Evolutionary conservation across 805 yeast species (phyloP).

Genomic region (Saccharomycopsis sp.): DNA sequence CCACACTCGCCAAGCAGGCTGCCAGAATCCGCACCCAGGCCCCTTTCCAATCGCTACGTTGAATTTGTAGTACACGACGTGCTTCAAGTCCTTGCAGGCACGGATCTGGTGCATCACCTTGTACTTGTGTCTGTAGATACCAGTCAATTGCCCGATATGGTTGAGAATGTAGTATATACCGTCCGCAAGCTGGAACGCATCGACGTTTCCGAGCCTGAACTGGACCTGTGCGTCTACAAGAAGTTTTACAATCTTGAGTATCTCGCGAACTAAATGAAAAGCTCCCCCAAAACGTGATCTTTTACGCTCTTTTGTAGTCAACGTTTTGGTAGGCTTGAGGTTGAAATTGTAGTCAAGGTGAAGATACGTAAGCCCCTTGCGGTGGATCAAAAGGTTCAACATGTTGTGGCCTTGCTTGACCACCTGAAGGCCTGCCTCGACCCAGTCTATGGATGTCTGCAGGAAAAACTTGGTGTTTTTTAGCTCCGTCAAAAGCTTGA

Average conservation of each 20-base stretch:
- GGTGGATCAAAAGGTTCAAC: constrained; percentile 83
- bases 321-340: constrained; percentile 89
- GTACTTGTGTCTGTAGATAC: constrained; percentile 93
- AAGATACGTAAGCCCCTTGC: constrained; percentile 82
- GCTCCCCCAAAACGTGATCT: constrained; percentile 95
- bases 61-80: constrained; percentile 79
- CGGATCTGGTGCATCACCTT: constrained; percentile 97
- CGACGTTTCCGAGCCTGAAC: constrained; percentile 81
- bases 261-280: constrained; percentile 87
- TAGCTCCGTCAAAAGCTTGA: constrained; percentile 56
- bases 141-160: constrained; percentile 93
- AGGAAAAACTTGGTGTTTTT: constrained; percentile 83
- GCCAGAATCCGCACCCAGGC: constrained; percentile 99
- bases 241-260: constrained; percentile 73
- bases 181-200: constrained; percentile 91
- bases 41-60: constrained; percentile 90
- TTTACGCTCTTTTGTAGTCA: constrained; percentile 94
- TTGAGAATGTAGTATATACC: constrained; percentile 85
- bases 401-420: constrained; percentile 91
- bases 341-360: constrained; percentile 95
- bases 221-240: constrained; percentile 93
- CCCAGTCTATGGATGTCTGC: constrained; percentile 93
- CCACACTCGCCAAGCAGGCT: constrained; percentile 99
- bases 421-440: constrained; percentile 93
- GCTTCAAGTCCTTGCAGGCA: constrained; percentile 92